Conservation (phyloP, 495 filamentous ascomycete genomes). For the Cudoniella acicularis region DNA sequence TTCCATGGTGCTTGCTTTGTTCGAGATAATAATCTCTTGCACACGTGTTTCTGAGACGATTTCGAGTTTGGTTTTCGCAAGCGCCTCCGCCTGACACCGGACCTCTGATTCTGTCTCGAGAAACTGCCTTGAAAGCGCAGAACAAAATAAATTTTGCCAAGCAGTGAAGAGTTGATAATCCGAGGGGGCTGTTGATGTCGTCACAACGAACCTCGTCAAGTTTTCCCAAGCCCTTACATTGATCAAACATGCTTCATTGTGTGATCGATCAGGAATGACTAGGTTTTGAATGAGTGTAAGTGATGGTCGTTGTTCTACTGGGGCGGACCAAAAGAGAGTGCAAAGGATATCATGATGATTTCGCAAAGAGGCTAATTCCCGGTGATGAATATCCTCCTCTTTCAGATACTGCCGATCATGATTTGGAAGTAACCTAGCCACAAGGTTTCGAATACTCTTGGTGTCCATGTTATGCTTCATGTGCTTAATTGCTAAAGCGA, state of each 20-base stretch:
- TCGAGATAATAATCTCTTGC: constrained; percentile 1
- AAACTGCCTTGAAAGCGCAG: constrained; percentile 46
- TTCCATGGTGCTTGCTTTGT: constrained; percentile 11
- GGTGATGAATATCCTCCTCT: constrained; percentile 66
- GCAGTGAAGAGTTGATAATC: constrained; percentile 55
- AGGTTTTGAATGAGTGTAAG: constrained; percentile 70
- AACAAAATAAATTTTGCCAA: constrained; percentile 63
- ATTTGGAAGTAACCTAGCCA: constrained; percentile 80
- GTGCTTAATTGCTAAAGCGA: constrained; percentile 65
- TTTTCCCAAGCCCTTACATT: constrained; percentile 79
- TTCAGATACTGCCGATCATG: constrained; percentile 84
- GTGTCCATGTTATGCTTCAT: constrained; percentile 53
- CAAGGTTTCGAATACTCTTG: constrained; percentile 73
- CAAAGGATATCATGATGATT: constrained; percentile 94
- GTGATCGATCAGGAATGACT: constrained; percentile 73
- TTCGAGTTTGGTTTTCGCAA: background rate
- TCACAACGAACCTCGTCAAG: constrained; percentile 69
- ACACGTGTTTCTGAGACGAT: constrained; percentile 2
- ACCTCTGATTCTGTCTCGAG: constrained; percentile 44
- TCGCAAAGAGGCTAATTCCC: constrained; percentile 78
- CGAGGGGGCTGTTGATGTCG: constrained; percentile 46
- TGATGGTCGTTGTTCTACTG: constrained; percentile 64
- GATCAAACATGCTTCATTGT: constrained; percentile 80
- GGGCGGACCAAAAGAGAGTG: constrained; percentile 83
- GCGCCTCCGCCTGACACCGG: constrained; percentile 10